Conservation (phyloP, 768 basidiomycete species). For the Gymnopilus junonius region DNA sequence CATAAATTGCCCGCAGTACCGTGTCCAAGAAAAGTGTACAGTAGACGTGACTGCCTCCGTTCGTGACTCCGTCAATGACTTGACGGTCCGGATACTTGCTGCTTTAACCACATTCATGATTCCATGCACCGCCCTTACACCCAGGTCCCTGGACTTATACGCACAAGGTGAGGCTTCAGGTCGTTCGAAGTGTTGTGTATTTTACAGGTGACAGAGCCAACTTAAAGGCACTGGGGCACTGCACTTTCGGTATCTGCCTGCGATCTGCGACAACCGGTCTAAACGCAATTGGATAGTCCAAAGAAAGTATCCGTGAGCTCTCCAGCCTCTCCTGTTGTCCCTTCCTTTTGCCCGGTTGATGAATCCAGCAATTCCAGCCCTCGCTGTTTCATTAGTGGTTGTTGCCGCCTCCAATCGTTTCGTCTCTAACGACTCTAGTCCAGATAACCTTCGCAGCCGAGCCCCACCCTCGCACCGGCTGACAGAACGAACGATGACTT, state of each 20-base stretch:
- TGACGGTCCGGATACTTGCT: neutral
- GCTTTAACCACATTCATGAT: neutral
- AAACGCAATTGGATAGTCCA: neutral
- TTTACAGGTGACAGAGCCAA: neutral
- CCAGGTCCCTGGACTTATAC: neutral
- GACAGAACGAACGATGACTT: constrained; percentile 1
- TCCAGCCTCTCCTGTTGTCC: neutral
- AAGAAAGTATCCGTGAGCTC: neutral
- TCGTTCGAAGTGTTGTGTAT: neutral
- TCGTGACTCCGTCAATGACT: neutral
- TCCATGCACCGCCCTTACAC: neutral
- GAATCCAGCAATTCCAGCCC: constrained; percentile 5
- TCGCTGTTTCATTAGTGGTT: neutral
- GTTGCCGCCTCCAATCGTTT: neutral
- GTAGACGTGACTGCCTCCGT: neutral
- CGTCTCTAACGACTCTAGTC: neutral
- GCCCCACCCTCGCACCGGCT: neutral
- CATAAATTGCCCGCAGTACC: neutral
- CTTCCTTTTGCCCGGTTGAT: neutral
- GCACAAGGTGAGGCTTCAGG: neutral
- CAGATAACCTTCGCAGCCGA: neutral
- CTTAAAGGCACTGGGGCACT: neutral
- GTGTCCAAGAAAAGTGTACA: neutral
- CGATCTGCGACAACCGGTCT: neutral
- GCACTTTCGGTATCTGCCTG: neutral